Conservation (phyloP, 805 yeast species). For the Yarrowia sp. region DNA sequence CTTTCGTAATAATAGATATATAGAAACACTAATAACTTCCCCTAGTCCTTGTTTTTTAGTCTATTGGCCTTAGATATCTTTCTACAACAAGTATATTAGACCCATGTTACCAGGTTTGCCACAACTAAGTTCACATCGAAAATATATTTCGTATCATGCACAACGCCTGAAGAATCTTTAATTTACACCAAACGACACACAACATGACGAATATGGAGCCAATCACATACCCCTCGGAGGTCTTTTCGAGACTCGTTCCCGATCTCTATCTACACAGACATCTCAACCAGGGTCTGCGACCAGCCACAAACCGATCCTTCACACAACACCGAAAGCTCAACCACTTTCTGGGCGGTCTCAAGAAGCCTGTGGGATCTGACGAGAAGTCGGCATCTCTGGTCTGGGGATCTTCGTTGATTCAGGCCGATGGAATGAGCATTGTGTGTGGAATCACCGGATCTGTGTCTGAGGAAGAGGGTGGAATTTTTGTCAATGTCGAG, state of each 20-base stretch:
- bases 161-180: slow-evolving; percentile 11
- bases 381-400: slow-evolving; percentile 31
- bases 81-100: not conserved
- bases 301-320: slow-evolving; percentile 60
- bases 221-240: slow-evolving; percentile 72
- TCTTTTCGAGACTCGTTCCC: slow-evolving; percentile 80
- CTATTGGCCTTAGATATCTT: no score
- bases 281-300: slow-evolving; percentile 69
- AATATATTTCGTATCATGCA: slow-evolving; percentile 23
- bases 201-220: slow-evolving; percentile 37
- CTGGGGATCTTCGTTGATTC: slow-evolving; percentile 66
- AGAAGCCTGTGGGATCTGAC: slow-evolving; percentile 31
- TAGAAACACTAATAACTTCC: no score
- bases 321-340: slow-evolving; percentile 65
- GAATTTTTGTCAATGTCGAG: slow-evolving; percentile 32
- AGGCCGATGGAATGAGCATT: slow-evolving; percentile 68
- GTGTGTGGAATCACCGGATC: slow-evolving; percentile 46
- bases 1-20: no score
- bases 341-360: slow-evolving; percentile 34
- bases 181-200: not conserved
- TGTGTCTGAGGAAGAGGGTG: slow-evolving; percentile 28
- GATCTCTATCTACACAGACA: slow-evolving; percentile 79
- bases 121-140: slow-evolving; percentile 28
- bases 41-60: no score
- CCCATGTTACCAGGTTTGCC: not conserved